A percentile compares a stretch with the other conserved stretches of the same genome.
Evolutionary conservation across 2,329 filamentous ascomycete species (phyloP).

Genomic region (Metarhizium robertsii): DNA sequence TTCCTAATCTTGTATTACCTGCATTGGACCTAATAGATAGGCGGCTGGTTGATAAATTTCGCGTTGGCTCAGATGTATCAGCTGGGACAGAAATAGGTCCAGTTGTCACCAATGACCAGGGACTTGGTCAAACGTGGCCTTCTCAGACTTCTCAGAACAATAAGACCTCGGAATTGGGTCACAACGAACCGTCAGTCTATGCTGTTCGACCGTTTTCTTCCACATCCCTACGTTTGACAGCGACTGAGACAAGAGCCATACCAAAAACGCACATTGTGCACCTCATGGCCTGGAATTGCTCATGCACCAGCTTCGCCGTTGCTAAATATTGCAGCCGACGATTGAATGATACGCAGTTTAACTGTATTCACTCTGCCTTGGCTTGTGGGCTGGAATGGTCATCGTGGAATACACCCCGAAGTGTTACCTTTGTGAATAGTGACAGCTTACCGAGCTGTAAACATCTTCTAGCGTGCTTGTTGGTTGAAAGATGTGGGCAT

Average conservation of each 20-base stretch:
- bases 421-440: conserved; percentile 6
- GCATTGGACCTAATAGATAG: conserved; percentile 84
- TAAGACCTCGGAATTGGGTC: not conserved
- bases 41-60: conserved; percentile 41
- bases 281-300: conserved; percentile 75
- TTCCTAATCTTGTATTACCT: conserved; percentile 70
- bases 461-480: conserved; percentile 75
- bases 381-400: not conserved
- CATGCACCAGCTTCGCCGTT: conserved; percentile 76
- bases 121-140: not conserved
- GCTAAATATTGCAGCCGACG: conserved; percentile 25
- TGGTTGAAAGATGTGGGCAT: conserved; percentile 55
- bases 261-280: conserved; percentile 57
- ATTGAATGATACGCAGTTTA: conserved; percentile 13
- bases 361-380: not conserved
- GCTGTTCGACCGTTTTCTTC: conserved; percentile 53
- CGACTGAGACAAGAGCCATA: conserved; percentile 8
- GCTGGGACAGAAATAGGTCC: not conserved
- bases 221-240: conserved; percentile 14
- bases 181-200: conserved; percentile 32
- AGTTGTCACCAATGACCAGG: not conserved
- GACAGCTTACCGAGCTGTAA: conserved; percentile 60
- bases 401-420: not conserved
- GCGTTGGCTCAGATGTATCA: not conserved
- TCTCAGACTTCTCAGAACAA: not conserved